Conservation (phyloP, 2,329 filamentous ascomycete species). For the Tolypocladium pustulatum region DNA sequence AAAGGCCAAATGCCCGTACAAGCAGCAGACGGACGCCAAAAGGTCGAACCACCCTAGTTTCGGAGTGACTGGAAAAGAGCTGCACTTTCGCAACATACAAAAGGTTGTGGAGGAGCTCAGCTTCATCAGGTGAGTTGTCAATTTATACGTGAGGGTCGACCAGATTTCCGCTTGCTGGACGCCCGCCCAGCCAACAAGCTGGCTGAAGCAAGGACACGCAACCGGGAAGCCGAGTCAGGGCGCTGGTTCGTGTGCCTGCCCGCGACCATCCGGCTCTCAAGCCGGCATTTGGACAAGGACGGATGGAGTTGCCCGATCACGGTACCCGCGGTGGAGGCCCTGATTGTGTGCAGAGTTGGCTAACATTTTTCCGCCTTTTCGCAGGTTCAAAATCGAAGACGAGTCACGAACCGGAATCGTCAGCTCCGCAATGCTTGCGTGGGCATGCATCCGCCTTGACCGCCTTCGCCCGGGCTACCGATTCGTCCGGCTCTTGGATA, state of each 20-base stretch:
- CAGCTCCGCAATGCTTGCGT: conserved; percentile 32
- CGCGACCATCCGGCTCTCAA: neutral
- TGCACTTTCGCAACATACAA: conserved; percentile 48
- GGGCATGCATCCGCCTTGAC: conserved; percentile 51
- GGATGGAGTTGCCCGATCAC: neutral
- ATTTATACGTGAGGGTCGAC: neutral
- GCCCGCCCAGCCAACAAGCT: neutral
- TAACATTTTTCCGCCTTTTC: neutral
- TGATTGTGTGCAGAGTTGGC: neutral
- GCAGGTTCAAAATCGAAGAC: conserved; percentile 45
- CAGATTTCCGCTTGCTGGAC: neutral
- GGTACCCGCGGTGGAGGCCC: neutral
- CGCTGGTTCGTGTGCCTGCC: neutral
- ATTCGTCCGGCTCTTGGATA: conserved; percentile 39
- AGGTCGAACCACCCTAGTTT: conserved; percentile 57
- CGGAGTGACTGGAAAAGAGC: conserved; percentile 34
- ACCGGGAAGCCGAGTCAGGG: neutral
- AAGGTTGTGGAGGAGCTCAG: conserved; percentile 59
- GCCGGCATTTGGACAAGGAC: neutral
- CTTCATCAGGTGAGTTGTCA: conserved; percentile 54
- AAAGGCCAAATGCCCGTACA: conserved; percentile 43
- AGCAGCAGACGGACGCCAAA: conserved; percentile 44
- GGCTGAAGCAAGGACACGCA: neutral
- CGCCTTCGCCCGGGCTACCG: conserved; percentile 45
- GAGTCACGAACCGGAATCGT: conserved; percentile 28